phyloP scores from a whole-genome alignment of 768 basidiomycete genomes.

The Russula emetica region DNA sequence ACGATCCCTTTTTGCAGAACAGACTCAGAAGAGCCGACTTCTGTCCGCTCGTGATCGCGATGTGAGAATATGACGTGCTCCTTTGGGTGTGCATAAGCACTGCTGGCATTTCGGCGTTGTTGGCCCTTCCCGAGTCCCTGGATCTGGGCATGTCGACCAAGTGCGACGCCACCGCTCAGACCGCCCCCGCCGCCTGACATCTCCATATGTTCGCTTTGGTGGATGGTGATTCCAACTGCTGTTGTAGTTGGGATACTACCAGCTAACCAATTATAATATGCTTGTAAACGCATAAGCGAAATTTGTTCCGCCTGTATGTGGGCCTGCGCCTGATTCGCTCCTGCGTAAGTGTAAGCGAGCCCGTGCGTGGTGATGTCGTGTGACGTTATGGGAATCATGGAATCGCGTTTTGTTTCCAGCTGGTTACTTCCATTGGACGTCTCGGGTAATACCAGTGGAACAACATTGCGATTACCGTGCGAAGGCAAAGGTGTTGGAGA shows the following conservation, averaged over 20 bases:
- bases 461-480: conserved; percentile 19
- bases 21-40: conserved; percentile 7
- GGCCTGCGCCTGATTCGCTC: conserved; percentile 1
- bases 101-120: conserved; percentile 8
- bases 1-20: background rate
- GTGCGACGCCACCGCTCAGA: conserved; percentile 24
- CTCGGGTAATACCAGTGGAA: conserved; percentile 7
- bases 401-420: conserved; percentile 1
- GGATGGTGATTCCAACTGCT: background rate
- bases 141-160: conserved; percentile 11
- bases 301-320: conserved; percentile 21
- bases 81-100: conserved; percentile 24
- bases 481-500: conserved; percentile 20
- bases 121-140: conserved; percentile 21
- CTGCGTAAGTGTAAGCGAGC: conserved; percentile 11
- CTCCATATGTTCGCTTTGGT: conserved; percentile 20
- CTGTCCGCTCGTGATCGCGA: conserved; percentile 14
- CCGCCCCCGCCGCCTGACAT: conserved; percentile 23
- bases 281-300: conserved; percentile 15
- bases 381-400: conserved; percentile 1
- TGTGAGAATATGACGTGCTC: conserved; percentile 25
- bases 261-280: conserved; percentile 14
- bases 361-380: background rate
- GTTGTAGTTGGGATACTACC: background rate
- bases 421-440: background rate